Evolutionary conservation across 1,139 yeast species (phyloP).

Genomic region (Geotrichum europaeum): DNA sequence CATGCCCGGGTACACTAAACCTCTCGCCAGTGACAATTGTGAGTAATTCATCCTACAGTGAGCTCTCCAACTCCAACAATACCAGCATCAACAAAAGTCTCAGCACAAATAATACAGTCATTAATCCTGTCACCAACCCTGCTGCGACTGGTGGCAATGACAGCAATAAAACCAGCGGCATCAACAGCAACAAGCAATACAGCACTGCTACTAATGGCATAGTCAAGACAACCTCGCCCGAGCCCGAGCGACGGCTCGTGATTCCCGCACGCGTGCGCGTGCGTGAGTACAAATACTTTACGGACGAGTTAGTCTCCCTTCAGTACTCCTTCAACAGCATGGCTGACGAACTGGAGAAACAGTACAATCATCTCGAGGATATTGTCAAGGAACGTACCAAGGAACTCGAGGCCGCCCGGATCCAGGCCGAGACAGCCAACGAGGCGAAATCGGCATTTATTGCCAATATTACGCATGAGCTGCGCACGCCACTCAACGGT

Average conservation of each 20-base stretch:
- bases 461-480: constrained; percentile 92
- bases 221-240: constrained; percentile 40
- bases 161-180: not conserved
- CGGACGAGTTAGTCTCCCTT: constrained; percentile 82
- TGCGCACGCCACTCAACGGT: constrained; percentile 92
- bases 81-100: constrained; percentile 5
- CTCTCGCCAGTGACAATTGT: not conserved
- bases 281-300: constrained; percentile 43
- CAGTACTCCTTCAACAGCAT: constrained; percentile 85
- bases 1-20: not conserved
- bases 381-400: constrained; percentile 83
- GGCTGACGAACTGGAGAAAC: constrained; percentile 82
- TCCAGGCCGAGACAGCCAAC: constrained; percentile 88
- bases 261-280: constrained; percentile 15
- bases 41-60: not conserved
- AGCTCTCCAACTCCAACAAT: not conserved
- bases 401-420: constrained; percentile 81
- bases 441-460: constrained; percentile 92
- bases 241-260: constrained; percentile 35
- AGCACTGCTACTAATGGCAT: constrained; percentile 29
- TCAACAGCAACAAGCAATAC: not conserved
- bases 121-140: not conserved
- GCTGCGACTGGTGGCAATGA: not conserved
- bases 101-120: not conserved
- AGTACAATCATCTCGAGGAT: constrained; percentile 79